phyloP scores from a whole-genome alignment of 1,284 basidiomycete species.

The Cutaneotrichosporon mucoides region DNA sequence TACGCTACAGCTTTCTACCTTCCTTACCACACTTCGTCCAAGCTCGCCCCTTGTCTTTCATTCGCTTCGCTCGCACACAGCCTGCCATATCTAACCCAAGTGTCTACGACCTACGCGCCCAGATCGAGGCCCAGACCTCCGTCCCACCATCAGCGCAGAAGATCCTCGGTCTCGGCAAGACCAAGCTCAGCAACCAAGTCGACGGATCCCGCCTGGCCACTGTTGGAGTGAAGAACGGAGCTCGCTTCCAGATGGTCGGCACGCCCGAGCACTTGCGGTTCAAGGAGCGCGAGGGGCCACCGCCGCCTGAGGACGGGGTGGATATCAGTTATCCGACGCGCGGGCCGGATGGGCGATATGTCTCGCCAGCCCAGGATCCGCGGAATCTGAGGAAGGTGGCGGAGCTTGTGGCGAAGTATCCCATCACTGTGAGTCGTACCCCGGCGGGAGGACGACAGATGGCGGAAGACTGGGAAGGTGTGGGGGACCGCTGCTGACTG shows the following conservation, averaged over 20 bases:
- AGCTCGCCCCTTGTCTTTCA: too few species aligned
- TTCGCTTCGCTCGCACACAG: too few species aligned
- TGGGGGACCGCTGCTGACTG: not conserved
- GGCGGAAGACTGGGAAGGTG: not conserved
- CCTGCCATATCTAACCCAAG: conserved; percentile 26
- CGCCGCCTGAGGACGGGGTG: conserved; percentile 63
- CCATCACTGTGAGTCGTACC: conserved; percentile 44
- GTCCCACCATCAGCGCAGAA: conserved; percentile 85
- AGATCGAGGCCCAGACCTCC: conserved; percentile 64
- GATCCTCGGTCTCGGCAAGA: conserved; percentile 62
- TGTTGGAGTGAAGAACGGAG: conserved; percentile 58
- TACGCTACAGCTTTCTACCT: too few species aligned
- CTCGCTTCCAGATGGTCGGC: conserved; percentile 75
- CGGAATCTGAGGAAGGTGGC: conserved; percentile 72
- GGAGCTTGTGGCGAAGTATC: conserved; percentile 63
- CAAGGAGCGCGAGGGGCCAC: conserved; percentile 58
- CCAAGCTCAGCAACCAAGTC: conserved; percentile 75
- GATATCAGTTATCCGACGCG: conserved; percentile 64
- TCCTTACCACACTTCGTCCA: too few species aligned
- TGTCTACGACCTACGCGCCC: conserved; percentile 45
- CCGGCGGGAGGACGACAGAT: too few species aligned
- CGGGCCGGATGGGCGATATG: conserved; percentile 55
- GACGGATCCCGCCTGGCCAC: conserved; percentile 32
- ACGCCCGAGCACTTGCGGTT: conserved; percentile 78
- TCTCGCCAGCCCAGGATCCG: conserved; percentile 63